Conservation (phyloP, 2,329 filamentous ascomycete species). For the Cyclaneusma minus region DNA sequence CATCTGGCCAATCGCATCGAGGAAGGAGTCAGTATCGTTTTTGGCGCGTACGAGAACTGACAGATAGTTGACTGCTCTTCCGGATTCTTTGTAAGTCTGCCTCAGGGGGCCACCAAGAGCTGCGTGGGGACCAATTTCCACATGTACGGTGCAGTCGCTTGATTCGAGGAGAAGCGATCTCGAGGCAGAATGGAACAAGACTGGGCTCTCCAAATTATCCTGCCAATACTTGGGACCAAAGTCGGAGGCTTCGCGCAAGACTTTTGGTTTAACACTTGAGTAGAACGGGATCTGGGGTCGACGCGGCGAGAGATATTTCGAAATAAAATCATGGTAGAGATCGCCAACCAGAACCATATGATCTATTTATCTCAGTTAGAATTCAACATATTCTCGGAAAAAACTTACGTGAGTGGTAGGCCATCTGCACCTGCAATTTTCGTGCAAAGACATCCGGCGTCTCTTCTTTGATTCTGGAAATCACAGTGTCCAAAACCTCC, state of each 20-base stretch:
- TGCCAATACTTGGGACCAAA: constrained; percentile 4
- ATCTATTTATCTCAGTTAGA: constrained; percentile 28
- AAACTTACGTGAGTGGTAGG: neutral
- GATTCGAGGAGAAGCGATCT: no score
- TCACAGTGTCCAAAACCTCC: neutral
- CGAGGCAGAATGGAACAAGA: constrained; percentile 5
- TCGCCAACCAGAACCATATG: constrained; percentile 24
- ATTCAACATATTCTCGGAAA: constrained; percentile 15
- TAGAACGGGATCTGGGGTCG: neutral
- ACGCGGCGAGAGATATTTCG: neutral
- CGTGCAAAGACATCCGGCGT: neutral
- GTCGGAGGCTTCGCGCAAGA: neutral
- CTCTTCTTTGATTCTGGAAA: neutral
- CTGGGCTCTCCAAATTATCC: constrained; percentile 3
- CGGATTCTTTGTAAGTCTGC: no score
- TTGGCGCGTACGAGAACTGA: no score
- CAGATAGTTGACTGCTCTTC: no score
- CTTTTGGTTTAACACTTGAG: neutral
- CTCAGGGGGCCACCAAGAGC: constrained; percentile 11
- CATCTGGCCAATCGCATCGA: no score
- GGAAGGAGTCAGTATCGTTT: no score
- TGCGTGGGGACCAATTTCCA: constrained; percentile 16
- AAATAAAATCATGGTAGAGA: constrained; percentile 16
- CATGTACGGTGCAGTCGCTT: no score
- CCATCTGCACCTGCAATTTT: neutral